phyloP scores from a whole-genome alignment of 139 green algal species.

The Chlorella ohadii region DNA sequence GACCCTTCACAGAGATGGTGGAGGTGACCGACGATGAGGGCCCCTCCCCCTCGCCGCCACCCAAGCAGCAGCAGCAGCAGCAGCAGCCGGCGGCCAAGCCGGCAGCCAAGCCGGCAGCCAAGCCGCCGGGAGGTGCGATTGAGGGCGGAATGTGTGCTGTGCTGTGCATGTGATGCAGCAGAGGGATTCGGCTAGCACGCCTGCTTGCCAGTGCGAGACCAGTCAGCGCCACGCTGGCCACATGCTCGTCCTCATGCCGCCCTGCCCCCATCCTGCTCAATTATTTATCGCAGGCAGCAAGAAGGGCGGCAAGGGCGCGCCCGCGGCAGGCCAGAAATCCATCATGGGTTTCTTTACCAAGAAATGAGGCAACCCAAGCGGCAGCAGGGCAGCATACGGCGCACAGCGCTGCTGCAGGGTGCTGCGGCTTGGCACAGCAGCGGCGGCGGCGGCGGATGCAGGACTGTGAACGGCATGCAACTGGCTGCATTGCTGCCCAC shows the following conservation, averaged over 20 bases:
- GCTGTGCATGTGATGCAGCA: background rate
- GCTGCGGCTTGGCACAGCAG: no score
- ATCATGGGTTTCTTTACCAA: constrained; percentile 48
- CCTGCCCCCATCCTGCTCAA: background rate
- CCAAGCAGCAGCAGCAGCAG: constrained; percentile 30
- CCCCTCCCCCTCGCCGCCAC: background rate
- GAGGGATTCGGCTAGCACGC: background rate
- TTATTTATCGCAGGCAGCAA: constrained; percentile 23
- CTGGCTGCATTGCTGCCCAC: no score
- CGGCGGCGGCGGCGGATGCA: no score
- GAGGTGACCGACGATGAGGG: constrained; percentile 34
- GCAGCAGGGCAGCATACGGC: no score
- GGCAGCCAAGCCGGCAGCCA: constrained; percentile 5
- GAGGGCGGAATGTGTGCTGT: background rate
- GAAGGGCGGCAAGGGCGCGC: constrained; percentile 38
- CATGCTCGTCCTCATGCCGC: background rate
- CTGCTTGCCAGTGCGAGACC: no score
- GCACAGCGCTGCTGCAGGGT: no score
- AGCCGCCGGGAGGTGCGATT: background rate
- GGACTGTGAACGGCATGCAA: no score
- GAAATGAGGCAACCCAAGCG: background rate
- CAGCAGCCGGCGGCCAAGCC: constrained; percentile 15
- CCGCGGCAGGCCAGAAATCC: constrained; percentile 14
- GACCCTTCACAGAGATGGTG: constrained; percentile 36
- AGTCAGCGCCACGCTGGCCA: no score